Percentiles rank a stretch among this genome's conserved stretches.
phyloP scores from a whole-genome alignment of 805 yeast species.

The Jamesozyma gamospora region DNA sequence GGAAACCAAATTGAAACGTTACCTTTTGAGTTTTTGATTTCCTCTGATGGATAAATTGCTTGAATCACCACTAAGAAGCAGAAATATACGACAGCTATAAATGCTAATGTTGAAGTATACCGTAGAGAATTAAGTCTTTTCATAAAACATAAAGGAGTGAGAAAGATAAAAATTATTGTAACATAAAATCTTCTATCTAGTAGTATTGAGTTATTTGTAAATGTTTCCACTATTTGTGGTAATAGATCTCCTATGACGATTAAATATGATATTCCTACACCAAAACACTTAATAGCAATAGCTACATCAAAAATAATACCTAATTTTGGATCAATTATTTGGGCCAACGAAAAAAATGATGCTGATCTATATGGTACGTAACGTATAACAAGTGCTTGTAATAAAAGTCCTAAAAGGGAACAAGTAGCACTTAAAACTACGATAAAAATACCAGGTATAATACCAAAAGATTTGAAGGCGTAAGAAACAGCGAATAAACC shows the following conservation, averaged over 20 bases:
- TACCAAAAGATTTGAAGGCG: slow-evolving; percentile 37
- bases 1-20: slow-evolving; percentile 41
- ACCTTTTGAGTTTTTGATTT: slow-evolving; percentile 33
- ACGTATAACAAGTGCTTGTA: slow-evolving; percentile 48
- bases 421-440: slow-evolving; percentile 18
- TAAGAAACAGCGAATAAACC: slow-evolving; percentile 70
- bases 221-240: slow-evolving; percentile 39
- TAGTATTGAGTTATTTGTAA: slow-evolving; percentile 28
- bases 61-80: background rate
- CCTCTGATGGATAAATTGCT: slow-evolving; percentile 31
- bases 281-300: slow-evolving; percentile 58
- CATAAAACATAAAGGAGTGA: slow-evolving; percentile 51
- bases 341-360: slow-evolving; percentile 55
- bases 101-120: slow-evolving; percentile 46
- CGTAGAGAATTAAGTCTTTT: slow-evolving; percentile 30
- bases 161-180: slow-evolving; percentile 40
- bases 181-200: slow-evolving; percentile 49
- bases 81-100: background rate
- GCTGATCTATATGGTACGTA: slow-evolving; percentile 45
- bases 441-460: slow-evolving; percentile 16
- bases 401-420: slow-evolving; percentile 39
- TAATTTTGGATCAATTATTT: slow-evolving; percentile 48
- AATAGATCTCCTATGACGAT: slow-evolving; percentile 60
- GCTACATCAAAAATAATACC: slow-evolving; percentile 56
- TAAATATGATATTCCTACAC: slow-evolving; percentile 55